These are phyloP conservation scores for Atalantia buxifolia DNA, from an alignment of 345 rosid species.

Conservation along the genomic window DNA sequence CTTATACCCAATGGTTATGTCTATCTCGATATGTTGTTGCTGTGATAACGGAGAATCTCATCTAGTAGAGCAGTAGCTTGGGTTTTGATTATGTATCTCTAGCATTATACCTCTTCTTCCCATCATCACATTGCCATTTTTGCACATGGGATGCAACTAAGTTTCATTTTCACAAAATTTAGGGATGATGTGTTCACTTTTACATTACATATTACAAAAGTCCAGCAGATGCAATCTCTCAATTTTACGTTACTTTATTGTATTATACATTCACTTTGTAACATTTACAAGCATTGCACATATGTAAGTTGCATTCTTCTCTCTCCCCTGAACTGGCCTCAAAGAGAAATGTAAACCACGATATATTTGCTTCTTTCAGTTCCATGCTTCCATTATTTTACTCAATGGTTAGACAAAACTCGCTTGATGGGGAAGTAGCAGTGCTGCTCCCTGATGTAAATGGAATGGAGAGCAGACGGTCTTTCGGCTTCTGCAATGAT, in stretches of 20 bases:
- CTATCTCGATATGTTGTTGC: neutral
- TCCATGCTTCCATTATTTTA: slow-evolving; percentile 12
- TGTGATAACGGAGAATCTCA: neutral
- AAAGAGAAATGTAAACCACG: neutral
- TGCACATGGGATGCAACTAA: neutral
- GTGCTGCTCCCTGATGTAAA: slow-evolving; percentile 14
- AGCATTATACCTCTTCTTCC: neutral
- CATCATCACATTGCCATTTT: neutral
- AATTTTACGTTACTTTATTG: neutral
- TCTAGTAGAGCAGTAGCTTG: neutral
- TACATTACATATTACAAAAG: neutral
- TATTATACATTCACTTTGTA: neutral
- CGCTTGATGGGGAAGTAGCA: slow-evolving; percentile 10
- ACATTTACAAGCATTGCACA: neutral
- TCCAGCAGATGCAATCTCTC: neutral
- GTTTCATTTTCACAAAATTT: neutral
- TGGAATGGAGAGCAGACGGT: slow-evolving; percentile 2
- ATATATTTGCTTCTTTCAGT: slow-evolving; percentile 1
- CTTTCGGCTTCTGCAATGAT: slow-evolving; percentile 26
- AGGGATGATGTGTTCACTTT: neutral
- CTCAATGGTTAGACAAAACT: slow-evolving; percentile 28
- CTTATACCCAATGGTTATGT: neutral
- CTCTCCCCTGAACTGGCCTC: neutral
- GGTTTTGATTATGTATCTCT: neutral
- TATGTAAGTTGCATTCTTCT: neutral